Percentiles rank a stretch among this genome's conserved stretches.
Conservation (phyloP, 163 green algal genomes). For the Scenedesmus sp. region DNA sequence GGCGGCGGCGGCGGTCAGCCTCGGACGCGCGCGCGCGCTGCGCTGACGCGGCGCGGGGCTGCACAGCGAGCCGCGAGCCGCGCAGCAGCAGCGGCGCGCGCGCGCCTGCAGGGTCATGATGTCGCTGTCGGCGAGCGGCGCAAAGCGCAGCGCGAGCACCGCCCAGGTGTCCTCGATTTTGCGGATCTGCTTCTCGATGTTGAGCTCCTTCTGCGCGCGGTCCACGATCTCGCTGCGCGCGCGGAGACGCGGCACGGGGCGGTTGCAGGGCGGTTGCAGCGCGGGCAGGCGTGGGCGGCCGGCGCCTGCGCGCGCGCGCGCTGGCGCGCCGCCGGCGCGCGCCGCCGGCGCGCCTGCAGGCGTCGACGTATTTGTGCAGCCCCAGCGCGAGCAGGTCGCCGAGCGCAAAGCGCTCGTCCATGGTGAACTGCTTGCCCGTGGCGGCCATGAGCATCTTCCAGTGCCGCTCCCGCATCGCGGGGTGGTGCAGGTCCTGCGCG, state of each 20-base stretch:
- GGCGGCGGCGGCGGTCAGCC: background rate
- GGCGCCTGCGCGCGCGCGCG: too few species aligned
- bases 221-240: slow-evolving; percentile 82
- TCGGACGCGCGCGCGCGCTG: too few species aligned
- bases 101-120: slow-evolving; percentile 64
- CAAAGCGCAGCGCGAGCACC: slow-evolving; percentile 76
- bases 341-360: slow-evolving; percentile 54
- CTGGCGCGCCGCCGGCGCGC: background rate
- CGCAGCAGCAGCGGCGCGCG: too few species aligned
- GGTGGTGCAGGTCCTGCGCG: slow-evolving; percentile 83
- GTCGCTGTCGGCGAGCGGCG: slow-evolving; percentile 73
- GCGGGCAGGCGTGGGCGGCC: too few species aligned
- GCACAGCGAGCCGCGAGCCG: too few species aligned
- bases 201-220: slow-evolving; percentile 91
- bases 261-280: background rate
- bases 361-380: slow-evolving; percentile 91
- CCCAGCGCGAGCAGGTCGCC: slow-evolving; percentile 86
- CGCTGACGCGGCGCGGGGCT: too few species aligned
- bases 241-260: too few species aligned
- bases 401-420: slow-evolving; percentile 88
- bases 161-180: slow-evolving; percentile 94
- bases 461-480: slow-evolving; percentile 92
- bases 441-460: slow-evolving; percentile 92
- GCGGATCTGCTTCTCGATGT: slow-evolving; percentile 91
- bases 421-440: slow-evolving; percentile 85